Conservation (phyloP, 371 early-diverging fungal species). For the Basidiobolus meristosporus region DNA sequence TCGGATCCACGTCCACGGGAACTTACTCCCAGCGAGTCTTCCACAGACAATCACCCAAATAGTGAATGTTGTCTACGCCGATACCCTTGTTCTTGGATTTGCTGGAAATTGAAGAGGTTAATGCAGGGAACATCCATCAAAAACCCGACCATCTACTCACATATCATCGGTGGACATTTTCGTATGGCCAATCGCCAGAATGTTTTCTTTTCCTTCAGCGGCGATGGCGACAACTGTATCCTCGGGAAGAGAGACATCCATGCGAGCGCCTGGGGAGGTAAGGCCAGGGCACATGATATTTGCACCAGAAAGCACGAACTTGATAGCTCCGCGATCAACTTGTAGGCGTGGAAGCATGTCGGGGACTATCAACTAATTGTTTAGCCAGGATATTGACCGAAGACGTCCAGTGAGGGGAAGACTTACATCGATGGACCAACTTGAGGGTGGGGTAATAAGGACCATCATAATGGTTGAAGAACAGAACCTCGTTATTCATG, state of each 20-base stretch:
- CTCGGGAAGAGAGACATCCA: conserved; percentile 55
- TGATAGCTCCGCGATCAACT: conserved; percentile 94
- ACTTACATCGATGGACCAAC: conserved; percentile 76
- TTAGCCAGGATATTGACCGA: not conserved
- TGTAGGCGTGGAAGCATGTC: conserved; percentile 77
- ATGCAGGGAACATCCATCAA: not conserved
- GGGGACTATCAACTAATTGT: conserved; percentile 36
- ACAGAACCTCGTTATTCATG: conserved; percentile 64
- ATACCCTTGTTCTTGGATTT: conserved; percentile 77
- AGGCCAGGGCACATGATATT: conserved; percentile 97
- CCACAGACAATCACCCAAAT: conserved; percentile 79
- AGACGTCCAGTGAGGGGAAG: not conserved
- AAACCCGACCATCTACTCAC: conserved; percentile 19
- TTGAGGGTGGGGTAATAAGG: conserved; percentile 72
- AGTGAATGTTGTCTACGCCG: conserved; percentile 79
- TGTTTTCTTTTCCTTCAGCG: conserved; percentile 93
- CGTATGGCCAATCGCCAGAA: conserved; percentile 72
- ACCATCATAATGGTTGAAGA: conserved; percentile 90
- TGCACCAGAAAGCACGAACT: conserved; percentile 89
- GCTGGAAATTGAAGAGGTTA: conserved; percentile 12
- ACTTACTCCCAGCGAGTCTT: conserved; percentile 19
- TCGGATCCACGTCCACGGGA: no score
- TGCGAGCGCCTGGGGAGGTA: conserved; percentile 77
- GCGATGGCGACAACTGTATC: conserved; percentile 74
- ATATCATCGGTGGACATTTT: conserved; percentile 86